Conservation (phyloP, 306 rosid genomes). For the Sophora flavescens region DNA sequence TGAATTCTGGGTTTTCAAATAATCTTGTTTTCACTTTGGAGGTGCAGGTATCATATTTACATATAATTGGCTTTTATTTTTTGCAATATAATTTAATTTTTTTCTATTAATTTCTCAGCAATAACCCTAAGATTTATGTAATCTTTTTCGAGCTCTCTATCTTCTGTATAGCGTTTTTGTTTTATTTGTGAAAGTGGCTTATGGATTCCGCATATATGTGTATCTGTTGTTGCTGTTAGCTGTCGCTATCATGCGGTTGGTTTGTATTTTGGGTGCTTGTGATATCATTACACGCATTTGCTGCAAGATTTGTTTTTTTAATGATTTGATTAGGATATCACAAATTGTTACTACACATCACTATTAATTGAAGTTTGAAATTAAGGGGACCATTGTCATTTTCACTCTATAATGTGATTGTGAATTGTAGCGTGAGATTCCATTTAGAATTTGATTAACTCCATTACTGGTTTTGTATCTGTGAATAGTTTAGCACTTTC, state of each 20-base stretch:
- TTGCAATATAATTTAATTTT: not conserved
- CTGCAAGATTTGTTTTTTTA: not conserved
- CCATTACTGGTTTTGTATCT: not conserved
- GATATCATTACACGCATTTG: slow-evolving; percentile 36
- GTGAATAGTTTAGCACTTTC: not conserved
- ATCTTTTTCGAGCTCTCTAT: not conserved
- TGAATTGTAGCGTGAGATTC: not conserved
- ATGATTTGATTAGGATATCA: not conserved
- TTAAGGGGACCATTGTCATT: not conserved
- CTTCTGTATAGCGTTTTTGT: not conserved
- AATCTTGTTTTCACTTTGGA: not conserved
- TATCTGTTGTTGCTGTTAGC: not conserved
- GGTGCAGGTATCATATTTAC: not conserved
- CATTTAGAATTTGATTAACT: not conserved
- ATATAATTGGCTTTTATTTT: not conserved
- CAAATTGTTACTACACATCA: not conserved
- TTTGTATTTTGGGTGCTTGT: slow-evolving; percentile 1
- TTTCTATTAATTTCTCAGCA: not conserved
- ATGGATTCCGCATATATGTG: not conserved
- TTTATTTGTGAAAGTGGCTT: slow-evolving; percentile 24
- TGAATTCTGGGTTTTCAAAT: not conserved
- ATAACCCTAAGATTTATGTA: not conserved
- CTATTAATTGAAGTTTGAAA: slow-evolving; percentile 20
- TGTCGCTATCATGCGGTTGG: slow-evolving; percentile 17
- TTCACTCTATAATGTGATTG: slow-evolving; percentile 1